Evolutionary conservation across 2,329 filamentous ascomycete species (phyloP).

Genomic region (Talaromyces amestolkiae): DNA sequence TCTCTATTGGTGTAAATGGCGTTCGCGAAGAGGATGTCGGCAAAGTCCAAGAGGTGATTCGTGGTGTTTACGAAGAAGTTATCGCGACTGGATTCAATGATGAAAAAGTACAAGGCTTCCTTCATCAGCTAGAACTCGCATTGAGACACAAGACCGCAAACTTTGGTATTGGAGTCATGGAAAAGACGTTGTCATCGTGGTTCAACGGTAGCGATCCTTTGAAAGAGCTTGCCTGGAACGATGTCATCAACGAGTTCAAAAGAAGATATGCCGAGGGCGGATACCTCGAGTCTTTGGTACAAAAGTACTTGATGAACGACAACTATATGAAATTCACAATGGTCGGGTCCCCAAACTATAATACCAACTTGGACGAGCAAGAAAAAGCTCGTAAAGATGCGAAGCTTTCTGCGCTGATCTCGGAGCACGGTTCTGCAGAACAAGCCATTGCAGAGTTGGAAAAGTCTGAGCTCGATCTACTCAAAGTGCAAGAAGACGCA

Average conservation of each 20-base stretch:
- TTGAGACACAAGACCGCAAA: conserved; percentile 95
- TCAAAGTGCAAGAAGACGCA: conserved; percentile 79
- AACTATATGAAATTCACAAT: conserved; percentile 91
- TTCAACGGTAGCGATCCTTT: conserved; percentile 95
- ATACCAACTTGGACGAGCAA: conserved; percentile 69
- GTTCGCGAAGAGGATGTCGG: conserved; percentile 76
- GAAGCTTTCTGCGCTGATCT: conserved; percentile 70
- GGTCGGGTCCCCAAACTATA: conserved; percentile 76
- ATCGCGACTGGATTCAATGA: conserved; percentile 77
- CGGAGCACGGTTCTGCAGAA: conserved; percentile 67
- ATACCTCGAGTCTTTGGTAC: conserved; percentile 79
- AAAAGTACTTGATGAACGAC: conserved; percentile 87
- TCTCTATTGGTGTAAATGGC: conserved; percentile 89
- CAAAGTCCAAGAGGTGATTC: conserved; percentile 71
- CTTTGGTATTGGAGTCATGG: conserved; percentile 88
- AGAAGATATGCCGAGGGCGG: conserved; percentile 67
- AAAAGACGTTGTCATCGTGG: conserved; percentile 86
- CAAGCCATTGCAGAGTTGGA: conserved; percentile 70
- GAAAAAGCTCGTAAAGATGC: conserved; percentile 70
- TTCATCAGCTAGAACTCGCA: conserved; percentile 90
- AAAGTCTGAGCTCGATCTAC: conserved; percentile 73
- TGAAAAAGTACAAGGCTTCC: conserved; percentile 85
- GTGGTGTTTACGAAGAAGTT: conserved; percentile 67
- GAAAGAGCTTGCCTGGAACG: conserved; percentile 86
- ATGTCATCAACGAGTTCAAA: conserved; percentile 81